Conservation (phyloP, 2,329 filamentous ascomycete genomes). For the Coleophoma crateriformis region DNA sequence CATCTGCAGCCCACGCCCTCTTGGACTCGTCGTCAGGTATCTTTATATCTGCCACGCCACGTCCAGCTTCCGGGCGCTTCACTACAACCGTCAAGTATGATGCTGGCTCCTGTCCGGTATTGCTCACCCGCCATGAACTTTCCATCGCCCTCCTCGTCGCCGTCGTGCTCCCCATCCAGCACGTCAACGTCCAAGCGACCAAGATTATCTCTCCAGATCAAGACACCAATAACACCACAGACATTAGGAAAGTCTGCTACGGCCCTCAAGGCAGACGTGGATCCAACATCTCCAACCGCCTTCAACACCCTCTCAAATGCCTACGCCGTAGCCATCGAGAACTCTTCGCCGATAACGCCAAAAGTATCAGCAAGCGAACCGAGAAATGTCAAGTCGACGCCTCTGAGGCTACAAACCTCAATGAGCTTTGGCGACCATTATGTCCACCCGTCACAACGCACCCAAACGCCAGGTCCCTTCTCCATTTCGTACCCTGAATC, state of each 20-base stretch:
- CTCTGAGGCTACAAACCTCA: slow-evolving; percentile 23
- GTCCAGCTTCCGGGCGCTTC: too few species aligned
- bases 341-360: slow-evolving; percentile 42
- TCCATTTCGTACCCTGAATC: slow-evolving; percentile 26
- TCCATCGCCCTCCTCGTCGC: slow-evolving; percentile 10
- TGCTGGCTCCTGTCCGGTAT: slow-evolving; percentile 19
- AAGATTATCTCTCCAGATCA: slow-evolving; percentile 51
- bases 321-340: slow-evolving; percentile 57
- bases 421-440: slow-evolving; percentile 12
- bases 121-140: slow-evolving; percentile 22
- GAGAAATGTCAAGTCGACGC: slow-evolving; percentile 34
- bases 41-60: not conserved
- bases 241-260: slow-evolving; percentile 36
- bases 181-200: slow-evolving; percentile 33
- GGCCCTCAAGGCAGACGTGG: slow-evolving; percentile 37
- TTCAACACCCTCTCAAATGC: slow-evolving; percentile 64
- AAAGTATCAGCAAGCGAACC: slow-evolving; percentile 21
- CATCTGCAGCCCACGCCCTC: too few species aligned
- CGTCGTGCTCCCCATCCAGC: not conserved
- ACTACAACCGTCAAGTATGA: slow-evolving; percentile 8
- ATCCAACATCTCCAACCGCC: slow-evolving; percentile 54
- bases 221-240: slow-evolving; percentile 34
- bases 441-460: slow-evolving; percentile 20
- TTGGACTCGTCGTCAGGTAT: not conserved
- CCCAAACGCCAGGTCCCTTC: slow-evolving; percentile 25